These are phyloP conservation scores for Westerdykella ornata DNA, from an alignment of 2,329 filamentous ascomycete species.

Conservation along the genomic window DNA sequence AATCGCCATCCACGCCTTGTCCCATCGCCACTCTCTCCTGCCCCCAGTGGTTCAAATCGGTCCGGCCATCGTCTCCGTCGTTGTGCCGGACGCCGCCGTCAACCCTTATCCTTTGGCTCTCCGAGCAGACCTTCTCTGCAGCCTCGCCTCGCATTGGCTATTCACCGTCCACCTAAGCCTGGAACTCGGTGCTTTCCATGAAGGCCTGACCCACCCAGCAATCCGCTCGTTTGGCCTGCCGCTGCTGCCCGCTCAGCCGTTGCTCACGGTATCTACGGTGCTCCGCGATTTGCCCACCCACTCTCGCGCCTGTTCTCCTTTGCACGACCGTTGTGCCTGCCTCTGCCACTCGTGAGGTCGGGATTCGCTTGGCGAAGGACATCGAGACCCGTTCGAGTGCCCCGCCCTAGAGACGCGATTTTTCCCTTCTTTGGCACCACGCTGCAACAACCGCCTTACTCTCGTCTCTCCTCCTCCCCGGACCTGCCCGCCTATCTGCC, in stretches of 20 bases:
- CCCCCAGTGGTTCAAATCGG: too few species aligned
- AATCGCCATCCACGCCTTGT: background rate
- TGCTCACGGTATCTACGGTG: background rate
- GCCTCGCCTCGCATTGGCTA: constrained; percentile 28
- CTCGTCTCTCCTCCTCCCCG: constrained; percentile 6
- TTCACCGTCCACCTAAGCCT: constrained; percentile 5
- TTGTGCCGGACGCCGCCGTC: too few species aligned
- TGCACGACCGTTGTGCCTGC: constrained; percentile 2
- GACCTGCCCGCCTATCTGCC: constrained; percentile 7
- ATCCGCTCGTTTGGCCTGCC: constrained; percentile 24
- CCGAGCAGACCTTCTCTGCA: constrained; percentile 18
- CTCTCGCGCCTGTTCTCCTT: too few species aligned
- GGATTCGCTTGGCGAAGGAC: background rate
- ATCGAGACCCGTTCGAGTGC: background rate
- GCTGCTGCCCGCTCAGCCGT: constrained; percentile 13
- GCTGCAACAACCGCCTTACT: too few species aligned
- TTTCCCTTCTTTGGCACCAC: too few species aligned
- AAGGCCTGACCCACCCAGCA: constrained; percentile 14
- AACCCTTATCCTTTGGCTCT: too few species aligned
- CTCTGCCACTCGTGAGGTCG: constrained; percentile 14
- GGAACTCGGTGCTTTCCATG: constrained; percentile 20
- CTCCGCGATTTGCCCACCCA: constrained; percentile 3
- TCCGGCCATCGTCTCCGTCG: too few species aligned
- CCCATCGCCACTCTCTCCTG: constrained; percentile 1
- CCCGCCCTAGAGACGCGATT: too few species aligned